These are phyloP conservation scores for Annulohypoxylon nitens DNA, from an alignment of 495 filamentous ascomycete genomes.

Conservation along the genomic window DNA sequence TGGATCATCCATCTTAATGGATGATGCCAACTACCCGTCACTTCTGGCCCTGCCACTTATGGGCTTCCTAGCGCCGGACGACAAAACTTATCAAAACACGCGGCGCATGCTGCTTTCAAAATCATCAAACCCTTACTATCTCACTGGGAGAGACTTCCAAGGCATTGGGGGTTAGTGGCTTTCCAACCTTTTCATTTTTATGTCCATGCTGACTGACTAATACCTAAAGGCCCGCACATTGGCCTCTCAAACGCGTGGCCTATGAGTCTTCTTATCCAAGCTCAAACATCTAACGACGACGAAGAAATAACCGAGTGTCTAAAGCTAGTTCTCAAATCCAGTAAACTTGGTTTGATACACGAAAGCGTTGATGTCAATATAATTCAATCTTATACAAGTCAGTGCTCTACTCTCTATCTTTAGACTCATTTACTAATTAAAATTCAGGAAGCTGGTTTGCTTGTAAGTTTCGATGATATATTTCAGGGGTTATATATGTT, in stretches of 20 bases:
- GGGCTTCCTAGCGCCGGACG: constrained; percentile 77
- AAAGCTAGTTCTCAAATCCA: constrained; percentile 77
- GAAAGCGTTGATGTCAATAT: constrained; percentile 91
- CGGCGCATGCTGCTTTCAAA: constrained; percentile 88
- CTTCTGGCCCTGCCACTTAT: constrained; percentile 87
- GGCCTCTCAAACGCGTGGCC: constrained; percentile 95
- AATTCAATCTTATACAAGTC: constrained; percentile 79
- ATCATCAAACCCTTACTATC: constrained; percentile 87
- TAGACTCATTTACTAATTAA: constrained; percentile 47
- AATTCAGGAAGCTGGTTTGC: constrained; percentile 89
- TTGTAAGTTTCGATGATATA: constrained; percentile 61
- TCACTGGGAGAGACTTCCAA: constrained; percentile 81
- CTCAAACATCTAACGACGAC: constrained; percentile 89
- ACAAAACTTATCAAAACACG: constrained; percentile 88
- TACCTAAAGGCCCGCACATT: constrained; percentile 68
- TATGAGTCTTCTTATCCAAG: constrained; percentile 92
- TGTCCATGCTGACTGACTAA: constrained; percentile 12
- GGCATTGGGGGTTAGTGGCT: constrained; percentile 82
- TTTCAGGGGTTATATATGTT: neutral
- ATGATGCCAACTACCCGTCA: constrained; percentile 96
- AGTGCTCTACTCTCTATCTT: constrained; percentile 45
- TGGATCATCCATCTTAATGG: constrained; percentile 91
- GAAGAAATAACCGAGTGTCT: constrained; percentile 81
- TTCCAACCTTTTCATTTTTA: neutral
- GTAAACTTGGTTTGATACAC: constrained; percentile 84